phyloP scores from a whole-genome alignment of 1,284 basidiomycete species.

The Fomitopsis schrenkii region DNA sequence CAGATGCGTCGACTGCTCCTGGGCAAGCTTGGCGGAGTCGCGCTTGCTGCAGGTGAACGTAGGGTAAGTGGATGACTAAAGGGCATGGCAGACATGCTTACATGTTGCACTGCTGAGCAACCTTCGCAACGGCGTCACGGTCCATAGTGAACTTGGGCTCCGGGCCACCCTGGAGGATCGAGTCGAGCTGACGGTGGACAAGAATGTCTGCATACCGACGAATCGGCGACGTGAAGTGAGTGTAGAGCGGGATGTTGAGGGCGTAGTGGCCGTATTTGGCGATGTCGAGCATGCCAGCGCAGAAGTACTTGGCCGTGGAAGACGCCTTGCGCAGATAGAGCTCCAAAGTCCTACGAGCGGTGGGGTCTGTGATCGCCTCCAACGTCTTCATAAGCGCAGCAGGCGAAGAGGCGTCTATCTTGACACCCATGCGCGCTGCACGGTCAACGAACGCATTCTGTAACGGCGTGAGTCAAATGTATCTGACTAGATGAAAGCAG shows the following conservation, averaged over 20 bases:
- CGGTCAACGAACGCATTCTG: conserved; percentile 77
- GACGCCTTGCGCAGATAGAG: conserved; percentile 87
- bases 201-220: conserved; percentile 93
- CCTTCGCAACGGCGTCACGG: conserved; percentile 94
- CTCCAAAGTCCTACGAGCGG: conserved; percentile 72
- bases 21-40: conserved; percentile 86
- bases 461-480: conserved; percentile 2
- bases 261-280: conserved; percentile 96
- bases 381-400: conserved; percentile 86
- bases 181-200: conserved; percentile 95
- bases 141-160: conserved; percentile 96
- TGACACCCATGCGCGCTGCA: conserved; percentile 80
- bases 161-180: conserved; percentile 69
- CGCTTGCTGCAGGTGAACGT: conserved; percentile 59
- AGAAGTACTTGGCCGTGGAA: conserved; percentile 95
- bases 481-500: neutral
- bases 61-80: conserved; percentile 2
- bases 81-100: conserved; percentile 34
- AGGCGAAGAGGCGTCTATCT: conserved; percentile 77
- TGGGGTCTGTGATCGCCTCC: conserved; percentile 66
- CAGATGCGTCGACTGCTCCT: conserved; percentile 95
- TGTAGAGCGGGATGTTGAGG: conserved; percentile 89
- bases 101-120: conserved; percentile 98
- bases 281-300: conserved; percentile 98
- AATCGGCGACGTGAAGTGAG: conserved; percentile 95